Evolutionary conservation across 2,329 filamentous ascomycete species (phyloP).

Genomic region (Thermoascus crustaceus): DNA sequence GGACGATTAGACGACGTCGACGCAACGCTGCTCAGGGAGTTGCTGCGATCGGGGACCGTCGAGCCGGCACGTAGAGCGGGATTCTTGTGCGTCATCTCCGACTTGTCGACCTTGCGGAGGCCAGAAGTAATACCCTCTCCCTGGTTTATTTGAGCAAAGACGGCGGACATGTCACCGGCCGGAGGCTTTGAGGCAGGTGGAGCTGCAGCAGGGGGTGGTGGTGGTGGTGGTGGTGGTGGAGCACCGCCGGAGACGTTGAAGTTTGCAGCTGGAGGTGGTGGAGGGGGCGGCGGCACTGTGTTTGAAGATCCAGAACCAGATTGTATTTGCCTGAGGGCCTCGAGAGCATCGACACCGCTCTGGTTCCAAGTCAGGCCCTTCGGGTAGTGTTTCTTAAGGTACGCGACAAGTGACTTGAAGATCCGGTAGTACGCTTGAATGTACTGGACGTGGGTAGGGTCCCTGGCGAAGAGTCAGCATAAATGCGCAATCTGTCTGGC

Average conservation of each 20-base stretch:
- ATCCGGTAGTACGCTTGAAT: conserved; percentile 87
- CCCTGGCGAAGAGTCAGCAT: conserved; percentile 44
- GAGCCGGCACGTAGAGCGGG: conserved; percentile 70
- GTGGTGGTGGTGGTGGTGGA: conserved; percentile 26
- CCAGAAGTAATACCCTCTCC: conserved; percentile 81
- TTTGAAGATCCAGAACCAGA: conserved; percentile 28
- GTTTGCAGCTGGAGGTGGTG: conserved; percentile 26
- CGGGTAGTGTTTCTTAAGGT: conserved; percentile 74
- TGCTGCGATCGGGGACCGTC: conserved; percentile 54
- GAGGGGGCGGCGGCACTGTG: conserved; percentile 12
- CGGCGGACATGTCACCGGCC: conserved; percentile 66
- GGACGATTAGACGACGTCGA: conserved; percentile 47
- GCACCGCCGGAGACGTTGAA: conserved; percentile 46
- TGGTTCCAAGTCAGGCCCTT: conserved; percentile 78
- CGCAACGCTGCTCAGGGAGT: conserved; percentile 44
- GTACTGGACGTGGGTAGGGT: conserved; percentile 75
- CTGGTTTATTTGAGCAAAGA: conserved; percentile 87
- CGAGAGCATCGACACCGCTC: conserved; percentile 62
- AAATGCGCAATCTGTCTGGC: neutral
- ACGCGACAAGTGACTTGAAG: conserved; percentile 74
- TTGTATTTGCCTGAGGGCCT: conserved; percentile 55
- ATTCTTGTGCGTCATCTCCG: conserved; percentile 98
- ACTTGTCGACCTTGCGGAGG: conserved; percentile 87
- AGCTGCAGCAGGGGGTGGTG: conserved; percentile 40
- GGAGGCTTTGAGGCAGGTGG: conserved; percentile 38